Evolutionary conservation across 805 yeast genomes (phyloP).

Genomic region (Lipomyces starkeyi): DNA sequence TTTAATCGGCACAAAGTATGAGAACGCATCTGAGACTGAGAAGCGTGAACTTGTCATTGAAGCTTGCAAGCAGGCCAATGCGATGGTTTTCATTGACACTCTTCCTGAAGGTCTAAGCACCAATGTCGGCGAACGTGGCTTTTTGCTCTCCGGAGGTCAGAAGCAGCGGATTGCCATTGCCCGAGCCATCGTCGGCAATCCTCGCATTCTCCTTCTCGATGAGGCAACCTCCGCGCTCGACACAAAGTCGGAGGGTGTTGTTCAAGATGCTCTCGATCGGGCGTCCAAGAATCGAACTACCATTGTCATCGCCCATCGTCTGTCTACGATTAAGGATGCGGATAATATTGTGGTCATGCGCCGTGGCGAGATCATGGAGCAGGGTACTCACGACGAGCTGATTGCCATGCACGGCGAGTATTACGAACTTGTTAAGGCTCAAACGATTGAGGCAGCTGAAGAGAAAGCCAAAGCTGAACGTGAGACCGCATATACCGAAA

Average conservation of each 20-base stretch:
- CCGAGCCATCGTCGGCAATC: constrained; percentile 61
- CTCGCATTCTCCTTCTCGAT: constrained; percentile 61
- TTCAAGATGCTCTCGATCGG: constrained; percentile 56
- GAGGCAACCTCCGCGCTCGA: constrained; percentile 75
- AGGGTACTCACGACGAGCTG: constrained; percentile 47
- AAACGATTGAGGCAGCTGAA: constrained; percentile 34
- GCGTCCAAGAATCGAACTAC: constrained; percentile 51
- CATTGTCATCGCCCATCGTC: constrained; percentile 59
- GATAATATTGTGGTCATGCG: constrained; percentile 54
- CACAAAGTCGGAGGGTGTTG: constrained; percentile 64
- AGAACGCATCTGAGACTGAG: constrained; percentile 48
- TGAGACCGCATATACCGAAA: constrained; percentile 12
- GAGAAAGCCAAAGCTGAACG: constrained; percentile 15
- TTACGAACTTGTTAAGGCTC: constrained; percentile 43
- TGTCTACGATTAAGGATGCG: constrained; percentile 58
- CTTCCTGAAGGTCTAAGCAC: constrained; percentile 61
- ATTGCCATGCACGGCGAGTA: constrained; percentile 40
- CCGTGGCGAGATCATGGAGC: constrained; percentile 54
- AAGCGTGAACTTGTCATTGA: constrained; percentile 48
- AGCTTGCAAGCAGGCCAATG: constrained; percentile 61
- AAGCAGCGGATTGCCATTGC: constrained; percentile 71
- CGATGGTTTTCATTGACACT: constrained; percentile 54
- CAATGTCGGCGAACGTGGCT: constrained; percentile 60
- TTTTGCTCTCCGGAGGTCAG: constrained; percentile 71
- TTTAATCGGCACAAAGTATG: constrained; percentile 48